These are phyloP conservation scores for Ogataea thermomethanolica DNA, from an alignment of 805 yeast species.

Conservation along the genomic window DNA sequence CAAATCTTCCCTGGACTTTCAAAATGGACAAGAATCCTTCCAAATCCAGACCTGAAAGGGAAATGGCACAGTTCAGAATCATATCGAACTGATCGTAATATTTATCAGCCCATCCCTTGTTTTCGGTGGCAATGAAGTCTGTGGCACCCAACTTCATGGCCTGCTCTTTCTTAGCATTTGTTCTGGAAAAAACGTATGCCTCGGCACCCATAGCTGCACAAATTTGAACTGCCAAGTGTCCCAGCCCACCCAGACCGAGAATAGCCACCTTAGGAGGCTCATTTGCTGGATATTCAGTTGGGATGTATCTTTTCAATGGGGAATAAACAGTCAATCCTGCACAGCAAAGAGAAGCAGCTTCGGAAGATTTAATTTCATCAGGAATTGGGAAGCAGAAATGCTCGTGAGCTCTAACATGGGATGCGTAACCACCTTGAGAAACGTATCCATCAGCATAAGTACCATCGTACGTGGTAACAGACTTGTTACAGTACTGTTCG, in stretches of 20 bases:
- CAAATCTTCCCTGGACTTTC: slow-evolving; percentile 39
- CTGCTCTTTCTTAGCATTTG: slow-evolving; percentile 38
- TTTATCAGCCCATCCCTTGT: slow-evolving; percentile 38
- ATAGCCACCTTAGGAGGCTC: slow-evolving; percentile 38
- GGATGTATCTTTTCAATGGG: slow-evolving; percentile 42
- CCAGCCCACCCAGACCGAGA: slow-evolving; percentile 46
- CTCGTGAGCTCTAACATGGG: slow-evolving; percentile 46
- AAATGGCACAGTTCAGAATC: slow-evolving; percentile 42
- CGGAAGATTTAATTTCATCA: slow-evolving; percentile 37
- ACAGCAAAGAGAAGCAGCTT: slow-evolving; percentile 49
- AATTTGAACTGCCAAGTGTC: slow-evolving; percentile 44
- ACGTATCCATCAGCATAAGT: slow-evolving; percentile 35
- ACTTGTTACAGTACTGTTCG: slow-evolving; percentile 44
- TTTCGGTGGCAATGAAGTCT: slow-evolving; percentile 44
- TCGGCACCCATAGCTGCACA: slow-evolving; percentile 46
- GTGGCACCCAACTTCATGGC: slow-evolving; percentile 40
- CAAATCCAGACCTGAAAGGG: slow-evolving; percentile 34
- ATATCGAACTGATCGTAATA: slow-evolving; percentile 37
- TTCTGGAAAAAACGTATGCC: slow-evolving; percentile 41
- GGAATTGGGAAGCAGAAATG: slow-evolving; percentile 46
- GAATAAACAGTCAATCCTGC: slow-evolving; percentile 51
- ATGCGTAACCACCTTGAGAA: slow-evolving; percentile 45
- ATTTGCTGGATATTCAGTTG: slow-evolving; percentile 28
- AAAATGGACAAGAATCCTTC: slow-evolving; percentile 35
- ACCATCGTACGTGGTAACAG: slow-evolving; percentile 41